Conservation (phyloP, 2,329 filamentous ascomycete genomes). For the Coleophoma crateriformis region DNA sequence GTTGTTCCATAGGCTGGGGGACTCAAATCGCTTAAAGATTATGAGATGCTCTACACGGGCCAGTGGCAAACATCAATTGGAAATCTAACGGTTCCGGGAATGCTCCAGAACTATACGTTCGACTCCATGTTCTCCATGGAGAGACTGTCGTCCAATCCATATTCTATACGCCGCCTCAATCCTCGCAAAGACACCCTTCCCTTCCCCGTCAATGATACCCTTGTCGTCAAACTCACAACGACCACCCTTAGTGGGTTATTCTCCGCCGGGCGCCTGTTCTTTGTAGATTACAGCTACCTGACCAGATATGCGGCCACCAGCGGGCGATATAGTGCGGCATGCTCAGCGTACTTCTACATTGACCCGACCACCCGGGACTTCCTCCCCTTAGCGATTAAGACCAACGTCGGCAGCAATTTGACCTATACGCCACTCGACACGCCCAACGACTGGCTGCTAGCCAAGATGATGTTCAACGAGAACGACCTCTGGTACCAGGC, state of each 20-base stretch:
- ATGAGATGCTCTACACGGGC: constrained; percentile 33
- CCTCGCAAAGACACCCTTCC: constrained; percentile 26
- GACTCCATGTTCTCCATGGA: constrained; percentile 44
- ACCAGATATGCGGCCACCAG: constrained; percentile 13
- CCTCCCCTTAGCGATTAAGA: constrained; percentile 41
- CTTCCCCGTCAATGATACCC: constrained; percentile 28
- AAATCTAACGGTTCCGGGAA: constrained; percentile 28
- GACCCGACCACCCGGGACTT: constrained; percentile 33
- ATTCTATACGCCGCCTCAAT: constrained; percentile 28
- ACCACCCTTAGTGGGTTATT: constrained; percentile 26
- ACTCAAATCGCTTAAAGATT: constrained; percentile 31
- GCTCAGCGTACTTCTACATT: constrained; percentile 42
- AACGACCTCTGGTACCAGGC: constrained; percentile 41
- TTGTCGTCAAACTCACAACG: constrained; percentile 24
- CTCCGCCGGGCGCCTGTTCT: constrained; percentile 33
- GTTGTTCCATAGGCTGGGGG: constrained; percentile 17
- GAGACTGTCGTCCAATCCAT: constrained; percentile 36
- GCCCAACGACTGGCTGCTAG: constrained; percentile 41
- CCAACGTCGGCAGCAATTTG: constrained; percentile 34
- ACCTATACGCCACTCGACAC: constrained; percentile 41
- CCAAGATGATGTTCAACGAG: constrained; percentile 42
- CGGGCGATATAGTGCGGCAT: constrained; percentile 33
- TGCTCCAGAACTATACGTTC: constrained; percentile 38
- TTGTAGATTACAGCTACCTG: constrained; percentile 36
- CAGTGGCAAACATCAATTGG: constrained; percentile 34